Conservation (phyloP, 2,329 filamentous ascomycete genomes). For the Byssoonygena ceratinophila region DNA sequence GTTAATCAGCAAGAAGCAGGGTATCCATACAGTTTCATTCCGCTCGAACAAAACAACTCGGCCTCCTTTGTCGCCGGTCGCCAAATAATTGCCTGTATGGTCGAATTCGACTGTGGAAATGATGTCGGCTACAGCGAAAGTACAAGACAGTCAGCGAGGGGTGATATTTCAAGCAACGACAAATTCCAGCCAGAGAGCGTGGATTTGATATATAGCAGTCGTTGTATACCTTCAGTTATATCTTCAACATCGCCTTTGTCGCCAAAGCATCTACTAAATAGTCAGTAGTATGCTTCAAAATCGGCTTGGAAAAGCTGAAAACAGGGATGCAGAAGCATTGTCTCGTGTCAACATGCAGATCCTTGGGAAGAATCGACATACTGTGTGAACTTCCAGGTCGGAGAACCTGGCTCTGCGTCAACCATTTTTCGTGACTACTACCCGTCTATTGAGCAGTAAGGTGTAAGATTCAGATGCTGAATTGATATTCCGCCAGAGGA, state of each 20-base stretch:
- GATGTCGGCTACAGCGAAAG: slow-evolving; percentile 36
- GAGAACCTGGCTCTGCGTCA: slow-evolving; percentile 85
- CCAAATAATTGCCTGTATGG: slow-evolving; percentile 43
- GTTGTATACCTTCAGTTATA: slow-evolving; percentile 74
- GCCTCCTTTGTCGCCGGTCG: slow-evolving; percentile 44
- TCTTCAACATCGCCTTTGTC: slow-evolving; percentile 99
- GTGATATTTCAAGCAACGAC: too few species aligned
- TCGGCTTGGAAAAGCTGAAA: neutral
- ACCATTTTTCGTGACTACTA: slow-evolving; percentile 61
- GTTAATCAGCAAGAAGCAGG: neutral
- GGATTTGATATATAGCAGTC: neutral
- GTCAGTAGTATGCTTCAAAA: slow-evolving; percentile 11
- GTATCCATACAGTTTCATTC: slow-evolving; percentile 73
- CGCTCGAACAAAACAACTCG: slow-evolving; percentile 49
- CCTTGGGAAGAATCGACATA: slow-evolving; percentile 42
- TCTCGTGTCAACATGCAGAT: slow-evolving; percentile 4
- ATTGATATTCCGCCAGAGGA: neutral
- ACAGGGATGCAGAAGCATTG: neutral
- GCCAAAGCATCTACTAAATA: slow-evolving; percentile 71
- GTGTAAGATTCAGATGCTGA: slow-evolving; percentile 16
- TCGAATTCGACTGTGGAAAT: slow-evolving; percentile 45
- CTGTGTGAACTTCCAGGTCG: slow-evolving; percentile 99
- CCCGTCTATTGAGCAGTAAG: slow-evolving; percentile 22
- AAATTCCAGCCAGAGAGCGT: neutral
- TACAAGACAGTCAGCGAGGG: slow-evolving; percentile 11